A percentile compares a stretch with the other conserved stretches of the same genome.
These are phyloP conservation scores for Mycena maculata DNA, from an alignment of 768 basidiomycete genomes.

Conservation along the genomic window DNA sequence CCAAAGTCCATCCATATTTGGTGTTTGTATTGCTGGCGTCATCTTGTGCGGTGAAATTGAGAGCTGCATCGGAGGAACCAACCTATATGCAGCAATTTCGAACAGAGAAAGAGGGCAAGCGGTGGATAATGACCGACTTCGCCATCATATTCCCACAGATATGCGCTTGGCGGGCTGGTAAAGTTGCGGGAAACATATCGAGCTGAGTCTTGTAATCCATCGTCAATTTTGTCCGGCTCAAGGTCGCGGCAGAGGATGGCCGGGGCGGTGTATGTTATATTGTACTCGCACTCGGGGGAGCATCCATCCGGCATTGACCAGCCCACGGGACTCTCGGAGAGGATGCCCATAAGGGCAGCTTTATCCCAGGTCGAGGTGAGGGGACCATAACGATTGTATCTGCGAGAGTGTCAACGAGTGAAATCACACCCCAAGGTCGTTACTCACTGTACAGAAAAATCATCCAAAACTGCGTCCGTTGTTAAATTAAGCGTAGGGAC, in stretches of 20 bases:
- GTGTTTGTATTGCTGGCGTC: background rate
- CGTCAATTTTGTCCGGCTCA: conserved; percentile 10
- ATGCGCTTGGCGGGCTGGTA: background rate
- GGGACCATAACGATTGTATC: background rate
- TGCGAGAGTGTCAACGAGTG: background rate
- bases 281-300: conserved; percentile 20
- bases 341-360: conserved; percentile 11
- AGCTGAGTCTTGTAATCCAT: background rate
- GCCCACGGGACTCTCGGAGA: conserved; percentile 3
- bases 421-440: background rate
- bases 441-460: background rate
- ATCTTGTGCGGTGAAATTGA: background rate
- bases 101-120: too few species aligned
- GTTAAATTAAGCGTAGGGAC: conserved; percentile 22
- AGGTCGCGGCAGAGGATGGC: conserved; percentile 17
- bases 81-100: background rate
- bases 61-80: background rate
- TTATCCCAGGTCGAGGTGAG: conserved; percentile 5
- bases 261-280: conserved; percentile 19
- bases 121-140: too few species aligned
- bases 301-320: conserved; percentile 30
- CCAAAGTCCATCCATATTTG: conserved; percentile 10
- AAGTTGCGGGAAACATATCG: background rate
- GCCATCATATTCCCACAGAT: background rate
- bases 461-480: conserved; percentile 2